Evolutionary conservation across 495 filamentous ascomycete species (phyloP).

Genomic region (Talaromyces thailandensis): DNA sequence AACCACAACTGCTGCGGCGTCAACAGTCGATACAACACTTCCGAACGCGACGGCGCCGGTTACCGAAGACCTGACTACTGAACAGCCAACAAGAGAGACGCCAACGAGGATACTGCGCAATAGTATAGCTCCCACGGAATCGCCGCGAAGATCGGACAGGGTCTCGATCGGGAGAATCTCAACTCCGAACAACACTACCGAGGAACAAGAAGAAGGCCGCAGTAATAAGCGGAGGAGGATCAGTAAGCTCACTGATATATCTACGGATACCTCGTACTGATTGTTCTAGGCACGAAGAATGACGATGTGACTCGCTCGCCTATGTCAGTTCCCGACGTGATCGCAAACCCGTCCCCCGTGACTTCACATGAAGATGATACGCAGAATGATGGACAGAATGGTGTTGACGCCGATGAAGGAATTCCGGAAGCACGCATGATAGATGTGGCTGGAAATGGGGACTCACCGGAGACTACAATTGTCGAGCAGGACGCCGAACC

Average conservation of each 20-base stretch:
- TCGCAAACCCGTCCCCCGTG: background rate
- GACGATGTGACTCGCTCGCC: background rate
- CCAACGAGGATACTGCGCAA: background rate
- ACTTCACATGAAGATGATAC: background rate
- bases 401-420: background rate
- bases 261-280: background rate
- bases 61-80: too few relatives aligned
- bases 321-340: background rate
- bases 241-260: conserved; percentile 10
- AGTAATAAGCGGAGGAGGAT: conserved; percentile 22
- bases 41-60: background rate
- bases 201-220: conserved; percentile 12
- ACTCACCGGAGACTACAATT: background rate
- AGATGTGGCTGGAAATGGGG: background rate
- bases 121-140: background rate
- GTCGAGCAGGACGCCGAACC: conserved; percentile 9
- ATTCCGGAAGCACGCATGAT: background rate
- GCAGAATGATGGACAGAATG: background rate
- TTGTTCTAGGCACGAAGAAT: background rate
- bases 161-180: background rate
- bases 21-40: background rate
- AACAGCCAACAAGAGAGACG: background rate
- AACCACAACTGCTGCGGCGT: background rate
- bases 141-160: background rate
- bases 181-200: conserved; percentile 7